Percentiles rank a stretch among this genome's conserved stretches.
These are phyloP conservation scores for Abrus pulchellus DNA, from an alignment of 306 rosid species.

Conservation along the genomic window DNA sequence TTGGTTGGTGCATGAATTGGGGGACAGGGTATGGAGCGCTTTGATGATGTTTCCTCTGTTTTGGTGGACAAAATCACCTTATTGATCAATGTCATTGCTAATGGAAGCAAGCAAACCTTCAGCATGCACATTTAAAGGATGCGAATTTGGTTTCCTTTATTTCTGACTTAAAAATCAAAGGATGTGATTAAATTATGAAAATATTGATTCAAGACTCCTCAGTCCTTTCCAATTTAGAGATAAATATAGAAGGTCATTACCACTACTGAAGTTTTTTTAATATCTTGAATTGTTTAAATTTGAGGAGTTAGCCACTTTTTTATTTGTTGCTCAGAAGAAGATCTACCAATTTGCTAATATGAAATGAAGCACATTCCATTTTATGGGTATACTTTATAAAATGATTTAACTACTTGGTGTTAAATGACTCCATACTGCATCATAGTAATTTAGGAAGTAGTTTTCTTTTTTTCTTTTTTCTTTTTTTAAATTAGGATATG, in stretches of 20 bases:
- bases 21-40: background rate
- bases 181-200: background rate
- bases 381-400: constrained; percentile 20
- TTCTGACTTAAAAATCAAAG: constrained; percentile 27
- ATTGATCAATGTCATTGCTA: background rate
- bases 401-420: constrained; percentile 8
- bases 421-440: constrained; percentile 19
- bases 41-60: constrained; percentile 41
- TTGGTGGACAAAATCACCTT: constrained; percentile 6
- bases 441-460: constrained; percentile 9
- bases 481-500: background rate
- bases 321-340: constrained; percentile 23
- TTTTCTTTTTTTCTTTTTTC: too few species aligned
- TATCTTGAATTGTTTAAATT: background rate
- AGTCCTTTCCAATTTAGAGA: constrained; percentile 5
- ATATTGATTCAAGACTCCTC: constrained; percentile 16
- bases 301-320: background rate
- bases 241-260: constrained; percentile 30
- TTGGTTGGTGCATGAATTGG: constrained; percentile 33
- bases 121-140: constrained; percentile 11
- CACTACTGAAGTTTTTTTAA: background rate
- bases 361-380: constrained; percentile 34
- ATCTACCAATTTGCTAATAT: constrained; percentile 29
- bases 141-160: constrained; percentile 29
- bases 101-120: background rate